Evolutionary conservation across 306 rosid genomes (phyloP), one percentile per base, ranked within the genome.

Genomic region (Casuarina cunninghamiana): DNA sequence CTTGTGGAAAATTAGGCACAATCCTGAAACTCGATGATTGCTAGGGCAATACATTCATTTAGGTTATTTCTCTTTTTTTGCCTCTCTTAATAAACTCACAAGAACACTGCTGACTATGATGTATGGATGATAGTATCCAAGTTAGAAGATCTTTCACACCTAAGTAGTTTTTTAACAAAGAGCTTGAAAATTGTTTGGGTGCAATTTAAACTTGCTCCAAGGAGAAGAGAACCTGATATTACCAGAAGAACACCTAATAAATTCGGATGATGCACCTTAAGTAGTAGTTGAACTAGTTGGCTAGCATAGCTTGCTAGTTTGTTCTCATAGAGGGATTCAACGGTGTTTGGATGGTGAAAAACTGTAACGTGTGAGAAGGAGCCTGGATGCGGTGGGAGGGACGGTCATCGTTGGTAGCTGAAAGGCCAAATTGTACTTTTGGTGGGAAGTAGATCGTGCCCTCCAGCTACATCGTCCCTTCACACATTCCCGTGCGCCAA

Each of bases 181-280:
- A 26, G 32, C 32, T 26, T 26, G 32, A 26, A 26, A 26, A 26
- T 26, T 26, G 32, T 67, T 21, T 44, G 54, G 39, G 50, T 84
- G 70, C 98, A 94, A 97, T 94, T 94, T 82, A 97, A 94, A 87
- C 97, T 97, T 26, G 97, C 98, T 74, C 98, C 98, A 15, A 94
- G 98, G 91, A 91, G 98, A 85, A 97, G 98, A 75, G 98, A 91
- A 79, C 98, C 98, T 48, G 98, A 94, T 77, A 97, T 91, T 68
- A 90, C 97, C 51, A 83, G 98, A 83, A 90, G 97, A 87, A 91
- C 98, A 66, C 98, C 97, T 53, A 96, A 94, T 83, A 91, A 94
- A 77, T 94, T 94, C 89, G 90, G 91, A 83, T 94, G 86, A 91
- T 78, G 62, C 73, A 26, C 32, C 32, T 26, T 26, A 26, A 26